Base-by-base conservation (phyloP, 139 green algal species). In the Marvania coccoides region DNA sequence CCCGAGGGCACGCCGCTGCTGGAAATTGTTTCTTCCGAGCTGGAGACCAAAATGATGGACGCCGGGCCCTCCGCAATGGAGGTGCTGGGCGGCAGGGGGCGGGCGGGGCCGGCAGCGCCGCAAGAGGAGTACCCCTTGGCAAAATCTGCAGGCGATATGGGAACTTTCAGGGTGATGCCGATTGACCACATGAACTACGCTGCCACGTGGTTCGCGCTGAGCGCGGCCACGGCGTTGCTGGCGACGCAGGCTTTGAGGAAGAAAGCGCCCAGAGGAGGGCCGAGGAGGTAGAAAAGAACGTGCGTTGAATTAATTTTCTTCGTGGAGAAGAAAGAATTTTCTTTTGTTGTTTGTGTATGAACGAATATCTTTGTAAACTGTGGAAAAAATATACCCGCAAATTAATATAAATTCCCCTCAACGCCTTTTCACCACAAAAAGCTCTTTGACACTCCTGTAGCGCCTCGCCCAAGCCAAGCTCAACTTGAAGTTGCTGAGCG, bases 151-250 rank as follows among this genome's bases (percentile, higher is more conserved):
- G 48, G 58, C 5, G 87, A 94, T 47, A 65, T 93, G 10, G 14
- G 3, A 13, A 6, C 51, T 29, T 57, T 60, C 38, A 70, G 71
- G 35, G 83, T 90, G 9, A 90, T 79, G 66, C 83, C 83, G 4
- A 15, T 56, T 0, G 83, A 90, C 51, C 83, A 90, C 68, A 47
- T 87, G n/a, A 88, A 88, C 42, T 90, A 90, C 59, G 81, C 83
- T 0, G 26, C 71, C 31, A 90, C 81, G 2, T 87, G 83, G 83
- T 87, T 77, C 53, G 58, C 69, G 3, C 61, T 86, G 51, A 75
- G 65, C 2, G 72, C 40, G 10, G 65, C 63, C 42, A 84, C 69
- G 19, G 48, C 51, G 5, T 29, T 38, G 10, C 34, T 83, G 55
- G 79, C 75, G 1, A 38, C 67, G 19, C 67, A 73, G 61, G 72